Conservation (phyloP, 148 eudicot species). For the Dysphania ambrosioides region DNA sequence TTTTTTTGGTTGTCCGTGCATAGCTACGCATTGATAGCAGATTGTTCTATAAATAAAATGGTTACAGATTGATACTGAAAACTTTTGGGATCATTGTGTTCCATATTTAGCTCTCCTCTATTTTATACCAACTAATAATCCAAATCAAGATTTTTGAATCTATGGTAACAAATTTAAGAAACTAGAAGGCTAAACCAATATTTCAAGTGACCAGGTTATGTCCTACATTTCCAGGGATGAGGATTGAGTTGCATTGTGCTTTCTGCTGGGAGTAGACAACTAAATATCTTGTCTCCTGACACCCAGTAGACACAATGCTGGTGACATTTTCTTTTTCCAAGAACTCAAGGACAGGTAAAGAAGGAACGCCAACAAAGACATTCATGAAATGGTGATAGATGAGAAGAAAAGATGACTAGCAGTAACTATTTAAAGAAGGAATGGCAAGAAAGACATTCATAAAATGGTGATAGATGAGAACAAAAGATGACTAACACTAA, state of each 20-base stretch:
- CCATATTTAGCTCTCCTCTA: no score
- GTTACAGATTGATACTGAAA: no score
- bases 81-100: no score
- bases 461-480: not conserved
- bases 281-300: no score
- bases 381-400: no score
- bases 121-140: not conserved
- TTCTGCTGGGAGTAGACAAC: not conserved
- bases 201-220: not conserved
- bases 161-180: not conserved
- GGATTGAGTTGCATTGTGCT: not conserved
- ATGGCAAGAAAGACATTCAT: not conserved
- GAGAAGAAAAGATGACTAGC: no score
- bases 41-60: no score
- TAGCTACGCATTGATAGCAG: no score
- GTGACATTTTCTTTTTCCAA: not conserved
- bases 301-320: not conserved
- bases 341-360: not conserved
- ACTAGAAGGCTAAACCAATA: not conserved
- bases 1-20: no score
- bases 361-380: no score
- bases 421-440: no score
- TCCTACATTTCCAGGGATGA: not conserved
- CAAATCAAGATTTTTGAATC: not conserved
- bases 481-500: conserved; percentile 1